A percentile compares a stretch with the other conserved stretches of the same genome.
Evolutionary conservation across 164 flowering plant genomes (phyloP).

Genomic region (Tetrastigma voinierianum): DNA sequence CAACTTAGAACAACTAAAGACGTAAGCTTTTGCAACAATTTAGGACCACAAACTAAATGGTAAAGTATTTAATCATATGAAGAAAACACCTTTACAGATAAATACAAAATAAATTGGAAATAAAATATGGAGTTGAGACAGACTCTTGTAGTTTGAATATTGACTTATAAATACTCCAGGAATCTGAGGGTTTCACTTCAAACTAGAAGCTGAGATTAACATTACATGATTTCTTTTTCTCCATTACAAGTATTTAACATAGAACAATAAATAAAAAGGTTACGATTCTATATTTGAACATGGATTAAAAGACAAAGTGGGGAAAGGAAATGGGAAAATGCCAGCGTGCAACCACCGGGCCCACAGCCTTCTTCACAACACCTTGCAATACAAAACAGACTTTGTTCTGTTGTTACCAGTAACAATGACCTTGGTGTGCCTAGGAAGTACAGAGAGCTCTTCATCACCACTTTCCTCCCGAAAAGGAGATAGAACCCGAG

Average conservation of each 20-base stretch:
- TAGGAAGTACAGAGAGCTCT: conserved; percentile 85
- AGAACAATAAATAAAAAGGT: conserved; percentile 13
- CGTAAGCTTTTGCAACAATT: no score
- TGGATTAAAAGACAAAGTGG: background rate
- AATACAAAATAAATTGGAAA: no score
- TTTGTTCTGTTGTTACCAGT: conserved; percentile 95
- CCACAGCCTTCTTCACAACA: conserved; percentile 98
- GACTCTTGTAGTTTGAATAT: no score
- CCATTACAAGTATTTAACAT: conserved; percentile 10
- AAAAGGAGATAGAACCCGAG: conserved; percentile 62
- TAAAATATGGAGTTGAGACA: no score
- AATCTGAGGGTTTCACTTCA: no score
- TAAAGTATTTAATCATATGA: no score
- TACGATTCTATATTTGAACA: background rate
- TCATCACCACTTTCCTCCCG: conserved; percentile 90
- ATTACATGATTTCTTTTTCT: conserved; percentile 3
- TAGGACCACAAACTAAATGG: no score
- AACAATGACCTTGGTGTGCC: conserved; percentile 93
- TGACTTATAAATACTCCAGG: no score
- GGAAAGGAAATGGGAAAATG: conserved; percentile 21
- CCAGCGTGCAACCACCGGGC: conserved; percentile 99
- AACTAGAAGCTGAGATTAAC: no score
- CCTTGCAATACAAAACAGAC: conserved; percentile 90
- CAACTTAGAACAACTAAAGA: no score
- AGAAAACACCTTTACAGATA: no score